Evolutionary conservation across 139 green algal species (phyloP).

Genomic region (Asterochloris sp.): DNA sequence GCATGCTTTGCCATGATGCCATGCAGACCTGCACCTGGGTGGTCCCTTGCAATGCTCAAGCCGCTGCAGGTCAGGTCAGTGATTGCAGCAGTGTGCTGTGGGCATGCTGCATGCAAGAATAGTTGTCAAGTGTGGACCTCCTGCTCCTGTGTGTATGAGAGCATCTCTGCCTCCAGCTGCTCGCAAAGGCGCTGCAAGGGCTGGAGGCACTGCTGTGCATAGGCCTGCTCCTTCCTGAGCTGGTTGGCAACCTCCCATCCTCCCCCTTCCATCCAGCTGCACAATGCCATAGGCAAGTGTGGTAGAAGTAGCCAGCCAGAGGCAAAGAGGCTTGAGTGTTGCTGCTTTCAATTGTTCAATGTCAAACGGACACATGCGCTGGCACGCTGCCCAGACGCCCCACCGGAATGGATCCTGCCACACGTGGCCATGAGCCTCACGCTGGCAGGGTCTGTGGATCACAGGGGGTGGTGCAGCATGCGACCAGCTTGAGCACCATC

Average conservation of each 20-base stretch:
- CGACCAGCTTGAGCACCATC: too few species aligned
- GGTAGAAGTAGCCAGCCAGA: too few species aligned
- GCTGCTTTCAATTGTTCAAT: too few species aligned
- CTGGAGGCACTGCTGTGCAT: not conserved
- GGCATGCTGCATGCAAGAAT: not conserved
- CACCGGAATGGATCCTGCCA: constrained; percentile 6
- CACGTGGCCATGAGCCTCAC: not conserved
- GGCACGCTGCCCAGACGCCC: too few species aligned
- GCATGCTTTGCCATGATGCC: not conserved
- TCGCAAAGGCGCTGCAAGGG: not conserved
- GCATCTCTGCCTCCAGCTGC: not conserved
- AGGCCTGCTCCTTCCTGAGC: not conserved
- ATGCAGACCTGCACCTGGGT: too few species aligned
- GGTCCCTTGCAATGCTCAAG: not conserved
- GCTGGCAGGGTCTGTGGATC: not conserved
- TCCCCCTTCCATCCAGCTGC: constrained; percentile 7
- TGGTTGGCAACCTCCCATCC: not conserved
- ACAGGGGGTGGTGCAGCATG: too few species aligned
- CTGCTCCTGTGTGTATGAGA: not conserved
- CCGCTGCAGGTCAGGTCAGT: not conserved
- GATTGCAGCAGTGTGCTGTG: not conserved
- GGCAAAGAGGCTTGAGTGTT: not conserved
- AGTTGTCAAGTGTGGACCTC: not conserved
- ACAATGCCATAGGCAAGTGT: not conserved
- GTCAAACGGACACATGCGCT: too few species aligned